These are phyloP conservation scores for Truncatella angustata DNA, from an alignment of 2,329 filamentous ascomycete genomes.

Conservation along the genomic window DNA sequence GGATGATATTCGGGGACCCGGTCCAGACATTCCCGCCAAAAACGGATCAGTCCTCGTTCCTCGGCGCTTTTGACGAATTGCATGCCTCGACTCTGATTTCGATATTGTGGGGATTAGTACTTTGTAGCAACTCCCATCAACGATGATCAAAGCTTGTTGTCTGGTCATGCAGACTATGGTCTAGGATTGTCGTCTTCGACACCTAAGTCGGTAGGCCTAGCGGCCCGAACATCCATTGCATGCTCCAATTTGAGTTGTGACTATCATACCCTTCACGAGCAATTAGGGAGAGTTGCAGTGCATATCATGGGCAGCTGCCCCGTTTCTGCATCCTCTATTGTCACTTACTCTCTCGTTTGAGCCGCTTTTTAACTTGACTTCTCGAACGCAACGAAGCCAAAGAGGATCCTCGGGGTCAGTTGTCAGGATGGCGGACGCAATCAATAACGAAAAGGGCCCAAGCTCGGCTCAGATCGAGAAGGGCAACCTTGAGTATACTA, in stretches of 20 bases:
- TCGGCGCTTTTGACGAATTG: background rate
- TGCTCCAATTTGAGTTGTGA: background rate
- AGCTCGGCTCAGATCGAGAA: constrained; percentile 24
- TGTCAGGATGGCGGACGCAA: background rate
- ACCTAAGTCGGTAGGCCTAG: background rate
- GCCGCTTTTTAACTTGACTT: no score
- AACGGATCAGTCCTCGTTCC: background rate
- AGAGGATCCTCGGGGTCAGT: background rate
- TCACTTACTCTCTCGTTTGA: background rate
- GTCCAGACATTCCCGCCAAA: background rate
- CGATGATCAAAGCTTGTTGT: background rate
- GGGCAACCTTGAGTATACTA: constrained; percentile 25
- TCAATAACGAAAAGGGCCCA: background rate
- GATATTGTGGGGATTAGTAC: background rate
- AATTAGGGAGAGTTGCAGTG: background rate
- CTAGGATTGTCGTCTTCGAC: background rate
- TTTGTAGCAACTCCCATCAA: no score
- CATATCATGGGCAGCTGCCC: background rate
- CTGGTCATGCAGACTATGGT: background rate
- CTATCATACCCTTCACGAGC: background rate
- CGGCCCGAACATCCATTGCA: background rate
- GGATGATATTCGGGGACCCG: background rate
- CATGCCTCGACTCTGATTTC: background rate
- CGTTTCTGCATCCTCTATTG: background rate
- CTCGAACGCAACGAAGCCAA: no score